Base-by-base conservation (phyloP, 176 grass and related monocot genomes). In the Triticum monococcum region DNA sequence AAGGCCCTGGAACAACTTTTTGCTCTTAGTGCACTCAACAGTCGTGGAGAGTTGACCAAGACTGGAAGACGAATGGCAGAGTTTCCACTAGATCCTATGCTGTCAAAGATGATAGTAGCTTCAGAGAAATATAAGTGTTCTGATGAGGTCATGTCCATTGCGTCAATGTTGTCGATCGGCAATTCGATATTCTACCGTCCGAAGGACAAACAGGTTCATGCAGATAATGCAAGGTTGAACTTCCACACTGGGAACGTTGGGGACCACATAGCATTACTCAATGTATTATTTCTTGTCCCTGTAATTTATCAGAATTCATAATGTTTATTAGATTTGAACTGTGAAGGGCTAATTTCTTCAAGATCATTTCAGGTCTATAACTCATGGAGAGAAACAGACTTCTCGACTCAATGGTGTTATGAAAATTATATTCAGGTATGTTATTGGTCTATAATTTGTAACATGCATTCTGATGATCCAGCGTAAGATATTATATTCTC, bases 141-240 rank as follows among this genome's bases (percentile, higher is more conserved):
- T 82, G 93, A 96, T 26, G 93, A 96, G 83, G 63, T 91, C 80
- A 96, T 98, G 78, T 92, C 93, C 2, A 64, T 98, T 67, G 91
- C 96, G 0, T 86, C 91, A 36, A 98, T 96, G 96, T 68, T 98
- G 81, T 95, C 93, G 23, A 86, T 94, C 48, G 96, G 93, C 22
- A 98, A 98, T 87, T 94, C 93, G 64, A 94, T 96, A 84, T 98
- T 96, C 80, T 98, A 98, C 81, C 93, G 96, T 60, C 93, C 96
- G 2, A 98, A 98, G 80, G 96, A 98, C 40, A 98, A 98, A 83
- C 93, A 96, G 89, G 92, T 96, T 35, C 96, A 96, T 88, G 96
- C 96, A 25, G 93, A 98, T 81, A 96, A 96, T 91, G 96, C 93
- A 31, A 91, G 92, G 37, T 43, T 94, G 80, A 96, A 96, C 88